Base-by-base conservation (phyloP, 257 asterid species). In the Jaltomata sinuosa region DNA sequence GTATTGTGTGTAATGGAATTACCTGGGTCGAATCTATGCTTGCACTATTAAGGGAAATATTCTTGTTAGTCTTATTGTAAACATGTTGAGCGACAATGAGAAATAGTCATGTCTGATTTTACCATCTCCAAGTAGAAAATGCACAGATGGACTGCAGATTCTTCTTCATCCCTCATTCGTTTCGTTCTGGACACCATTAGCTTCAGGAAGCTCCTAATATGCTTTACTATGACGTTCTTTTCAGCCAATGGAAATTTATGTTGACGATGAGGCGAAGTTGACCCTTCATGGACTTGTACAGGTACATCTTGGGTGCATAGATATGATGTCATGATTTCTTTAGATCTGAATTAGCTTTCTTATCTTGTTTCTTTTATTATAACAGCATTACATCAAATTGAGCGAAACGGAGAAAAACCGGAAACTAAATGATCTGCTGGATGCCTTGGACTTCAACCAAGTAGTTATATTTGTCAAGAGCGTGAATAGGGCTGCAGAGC, bases 211-310 rank as follows among this genome's bases (percentile, higher is more conserved):
- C 93, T 89, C 93, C 97, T 95, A 95, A 94, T 92, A 91, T 89
- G 90, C 91, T 95, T 92, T 94, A 90, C 93, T 90, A 86, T 94
- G 91, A 90, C 92, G 88, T 92, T 89, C 90, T 77, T 94, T 95
- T 86, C 98, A 94, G 98, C 99, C 99, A 14, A 95, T 95, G 99
- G 99, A 95, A 91, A 95, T 95, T 84, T 95, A 95, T 87, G 99
- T 95, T 88, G 99, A 95, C 25, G 98, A 95, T 31, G 99, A 95
- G 82, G 98, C 99, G 87, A 95, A 94, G 90, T 90, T 95, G 94
- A 95, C 98, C 85, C 98, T 95, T 61, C 98, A 95, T 87, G 98
- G 98, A 85, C 98, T 95, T 84, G 98, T 95, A 65, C 98, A 95
- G 98, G 97, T 94, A 83, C 22, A 12, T 32, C 42, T 45, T 34